Evolutionary conservation across 2,329 filamentous ascomycete genomes (phyloP).

Genomic region (Bipolaris gigantea): DNA sequence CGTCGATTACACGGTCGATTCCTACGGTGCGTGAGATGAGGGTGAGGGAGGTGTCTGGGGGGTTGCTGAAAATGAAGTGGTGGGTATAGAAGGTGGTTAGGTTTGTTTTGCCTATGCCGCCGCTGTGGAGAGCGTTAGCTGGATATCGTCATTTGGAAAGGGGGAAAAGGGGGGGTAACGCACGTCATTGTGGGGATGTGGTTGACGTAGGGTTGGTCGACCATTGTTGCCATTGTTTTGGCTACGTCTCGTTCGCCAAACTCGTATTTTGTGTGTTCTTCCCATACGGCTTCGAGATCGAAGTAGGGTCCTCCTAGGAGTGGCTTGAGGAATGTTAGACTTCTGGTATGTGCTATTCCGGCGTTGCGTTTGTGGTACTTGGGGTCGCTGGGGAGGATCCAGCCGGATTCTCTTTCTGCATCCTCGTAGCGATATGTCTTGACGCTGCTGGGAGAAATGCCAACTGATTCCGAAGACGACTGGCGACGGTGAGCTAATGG

Average conservation of each 20-base stretch:
- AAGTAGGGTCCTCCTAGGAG: slow-evolving; percentile 66
- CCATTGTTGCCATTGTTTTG: slow-evolving; percentile 80
- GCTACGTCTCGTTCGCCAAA: slow-evolving; percentile 70
- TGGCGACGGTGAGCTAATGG: slow-evolving; percentile 23
- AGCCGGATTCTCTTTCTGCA: slow-evolving; percentile 27
- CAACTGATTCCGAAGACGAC: slow-evolving; percentile 22
- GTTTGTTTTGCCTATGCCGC: slow-evolving; percentile 66
- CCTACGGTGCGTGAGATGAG: slow-evolving; percentile 73
- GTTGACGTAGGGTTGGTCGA: slow-evolving; percentile 77
- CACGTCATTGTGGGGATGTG: slow-evolving; percentile 67
- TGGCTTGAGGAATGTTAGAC: slow-evolving; percentile 65
- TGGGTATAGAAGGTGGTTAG: slow-evolving; percentile 70
- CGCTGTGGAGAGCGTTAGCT: slow-evolving; percentile 34
- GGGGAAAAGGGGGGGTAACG: background rate
- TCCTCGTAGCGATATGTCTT: slow-evolving; percentile 33
- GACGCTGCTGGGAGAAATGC: slow-evolving; percentile 14
- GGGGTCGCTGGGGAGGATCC: slow-evolving; percentile 34
- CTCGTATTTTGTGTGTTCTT: slow-evolving; percentile 73
- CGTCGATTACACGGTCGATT: slow-evolving; percentile 63
- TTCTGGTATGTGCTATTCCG: slow-evolving; percentile 67
- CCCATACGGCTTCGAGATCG: slow-evolving; percentile 77
- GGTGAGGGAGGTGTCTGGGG: slow-evolving; percentile 66
- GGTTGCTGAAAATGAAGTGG: slow-evolving; percentile 76
- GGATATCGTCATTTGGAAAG: background rate
- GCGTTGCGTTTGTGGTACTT: slow-evolving; percentile 55